Percentiles rank a stretch among this genome's conserved stretches.
These are phyloP conservation scores for Suillus subalutaceus DNA, from an alignment of 768 basidiomycete genomes.

Conservation along the genomic window DNA sequence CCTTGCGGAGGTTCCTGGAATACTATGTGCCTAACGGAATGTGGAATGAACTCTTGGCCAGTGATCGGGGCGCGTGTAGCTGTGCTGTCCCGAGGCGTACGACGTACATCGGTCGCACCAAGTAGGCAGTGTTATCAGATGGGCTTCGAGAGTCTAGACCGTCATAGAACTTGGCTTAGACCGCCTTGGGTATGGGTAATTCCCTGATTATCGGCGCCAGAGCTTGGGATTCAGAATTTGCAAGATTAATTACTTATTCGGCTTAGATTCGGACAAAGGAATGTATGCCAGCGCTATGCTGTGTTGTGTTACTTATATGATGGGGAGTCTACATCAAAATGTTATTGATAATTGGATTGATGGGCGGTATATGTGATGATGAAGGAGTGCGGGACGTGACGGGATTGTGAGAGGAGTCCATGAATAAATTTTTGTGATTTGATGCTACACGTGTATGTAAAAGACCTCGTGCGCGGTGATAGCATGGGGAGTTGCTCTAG, in stretches of 20 bases:
- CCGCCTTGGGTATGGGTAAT: background rate
- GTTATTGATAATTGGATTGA: background rate
- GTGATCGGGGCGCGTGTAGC: slow-evolving; percentile 1
- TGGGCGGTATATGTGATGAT: background rate
- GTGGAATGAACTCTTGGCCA: background rate
- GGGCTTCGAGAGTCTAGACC: slow-evolving; percentile 1
- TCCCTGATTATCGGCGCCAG: slow-evolving; percentile 2
- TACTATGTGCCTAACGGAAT: slow-evolving; percentile 11
- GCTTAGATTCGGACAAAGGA: background rate
- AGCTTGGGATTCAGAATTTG: background rate
- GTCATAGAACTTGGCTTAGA: background rate
- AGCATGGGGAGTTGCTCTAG: slow-evolving; percentile 2
- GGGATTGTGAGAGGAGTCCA: slow-evolving; percentile 1
- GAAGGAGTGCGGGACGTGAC: background rate
- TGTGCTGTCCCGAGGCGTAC: background rate
- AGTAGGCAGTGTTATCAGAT: background rate
- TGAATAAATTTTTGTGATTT: slow-evolving; percentile 1
- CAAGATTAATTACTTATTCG: slow-evolving; percentile 6
- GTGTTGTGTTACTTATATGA: background rate
- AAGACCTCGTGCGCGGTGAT: slow-evolving; percentile 8
- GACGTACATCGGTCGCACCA: background rate
- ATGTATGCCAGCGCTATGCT: background rate
- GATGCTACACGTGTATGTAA: slow-evolving; percentile 13
- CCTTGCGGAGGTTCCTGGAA: slow-evolving; percentile 1
- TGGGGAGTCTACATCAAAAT: background rate